Base-by-base conservation (phyloP, 2,329 filamentous ascomycete genomes). In the Beauveria asiatica region DNA sequence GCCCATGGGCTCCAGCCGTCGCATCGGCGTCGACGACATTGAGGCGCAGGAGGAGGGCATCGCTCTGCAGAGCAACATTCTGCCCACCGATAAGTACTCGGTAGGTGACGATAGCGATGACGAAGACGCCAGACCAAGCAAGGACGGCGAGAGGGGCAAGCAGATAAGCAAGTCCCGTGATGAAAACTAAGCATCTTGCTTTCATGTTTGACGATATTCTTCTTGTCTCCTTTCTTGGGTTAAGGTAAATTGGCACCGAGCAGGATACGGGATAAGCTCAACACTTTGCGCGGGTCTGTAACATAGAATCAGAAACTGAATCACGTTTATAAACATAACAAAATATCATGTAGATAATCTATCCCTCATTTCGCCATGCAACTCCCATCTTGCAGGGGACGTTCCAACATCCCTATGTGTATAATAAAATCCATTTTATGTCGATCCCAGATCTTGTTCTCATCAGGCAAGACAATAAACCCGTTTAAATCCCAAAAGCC, bases 81-180 rank as follows among this genome's bases (percentile, higher is more conserved):
- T 73, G 48, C 70, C 72, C 25, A 74, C 76, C 48, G 75, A 78
- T 60, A 76, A 77, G 64, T 87, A 87, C 68, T 80, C 78, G 60
- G 73, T 85, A 9, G 84, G 82, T 19, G 81, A 76, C 19, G 82
- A 77, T 56, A 84, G 81, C 65, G 82, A 84, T 57, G 82, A 81
- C 10, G 80, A 80, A 25, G 72, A 74, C 10, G 70, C 71, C 19
- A 46, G 25, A 49, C 66, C 69, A 13, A 60, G 53, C 9, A 58
- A 58, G n/a, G 58, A 45, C 37, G 57, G 59, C 16, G 62, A 62
- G 52, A 57, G 59, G 21, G 16, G 41, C n/a, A 63, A 62, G 46
- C 17, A 49, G 48, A 13, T 49, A 50, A 42, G 37, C 49, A 8
- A 25, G 16, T 19, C 48, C n/a, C 50, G 23, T 17, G 19, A 42